These are phyloP conservation scores for Lagenidium sp. DNA, from an alignment of 352 stramenopile genomes.

Conservation along the genomic window DNA sequence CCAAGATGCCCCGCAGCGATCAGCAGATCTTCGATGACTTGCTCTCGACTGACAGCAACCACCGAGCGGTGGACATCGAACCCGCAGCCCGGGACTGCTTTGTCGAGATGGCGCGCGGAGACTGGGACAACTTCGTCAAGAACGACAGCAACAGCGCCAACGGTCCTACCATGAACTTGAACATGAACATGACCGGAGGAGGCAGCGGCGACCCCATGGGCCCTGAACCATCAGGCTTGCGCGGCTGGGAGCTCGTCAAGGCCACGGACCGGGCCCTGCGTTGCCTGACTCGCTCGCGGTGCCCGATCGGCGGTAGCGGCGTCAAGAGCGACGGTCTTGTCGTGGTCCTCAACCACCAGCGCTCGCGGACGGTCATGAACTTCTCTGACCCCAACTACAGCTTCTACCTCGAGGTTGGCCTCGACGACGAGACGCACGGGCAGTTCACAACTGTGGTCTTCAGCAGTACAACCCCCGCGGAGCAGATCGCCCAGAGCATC, in stretches of 20 bases:
- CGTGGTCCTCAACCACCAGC: slow-evolving; percentile 17
- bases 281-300: slow-evolving; percentile 10
- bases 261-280: slow-evolving; percentile 3
- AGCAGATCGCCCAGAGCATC: slow-evolving; percentile 11
- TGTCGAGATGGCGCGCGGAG: background rate
- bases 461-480: slow-evolving; percentile 5
- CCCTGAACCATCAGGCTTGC: background rate
- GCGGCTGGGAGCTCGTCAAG: background rate
- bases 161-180: background rate
- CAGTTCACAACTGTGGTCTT: slow-evolving; percentile 18
- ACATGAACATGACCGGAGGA: background rate
- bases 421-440: slow-evolving; percentile 11
- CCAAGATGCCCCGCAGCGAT: background rate
- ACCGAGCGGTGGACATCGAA: background rate
- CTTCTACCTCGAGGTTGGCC: slow-evolving; percentile 18
- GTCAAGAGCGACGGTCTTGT: slow-evolving; percentile 19
- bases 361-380: slow-evolving; percentile 8
- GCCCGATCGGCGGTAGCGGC: slow-evolving; percentile 11
- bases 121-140: slow-evolving; percentile 4
- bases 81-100: slow-evolving; percentile 1
- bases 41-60: slow-evolving; percentile 4
- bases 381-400: slow-evolving; percentile 10
- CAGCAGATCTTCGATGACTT: slow-evolving; percentile 9
- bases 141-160: background rate
- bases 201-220: background rate